Conservation (phyloP, 78 protist species). For the Thecamonas trahens region DNA sequence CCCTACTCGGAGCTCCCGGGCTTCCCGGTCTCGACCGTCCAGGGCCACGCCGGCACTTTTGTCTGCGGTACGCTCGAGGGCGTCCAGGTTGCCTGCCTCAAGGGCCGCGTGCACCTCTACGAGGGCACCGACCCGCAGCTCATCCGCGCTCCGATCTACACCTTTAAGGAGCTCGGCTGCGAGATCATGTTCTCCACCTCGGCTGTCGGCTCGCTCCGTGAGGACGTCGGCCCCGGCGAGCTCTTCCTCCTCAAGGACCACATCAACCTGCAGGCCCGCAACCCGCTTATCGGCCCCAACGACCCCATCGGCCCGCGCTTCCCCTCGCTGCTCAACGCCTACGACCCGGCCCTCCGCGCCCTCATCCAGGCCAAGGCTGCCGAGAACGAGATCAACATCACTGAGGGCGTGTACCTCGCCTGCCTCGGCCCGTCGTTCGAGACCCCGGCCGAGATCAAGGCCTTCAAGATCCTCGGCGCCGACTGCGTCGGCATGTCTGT, state of each 20-base stretch:
- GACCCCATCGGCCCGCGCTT: slow-evolving; percentile 14
- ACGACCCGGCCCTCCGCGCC: background rate
- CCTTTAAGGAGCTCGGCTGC: slow-evolving; percentile 10
- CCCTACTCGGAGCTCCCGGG: slow-evolving; percentile 22
- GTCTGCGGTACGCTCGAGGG: slow-evolving; percentile 25
- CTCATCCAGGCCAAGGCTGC: background rate
- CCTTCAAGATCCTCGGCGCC: slow-evolving; percentile 9
- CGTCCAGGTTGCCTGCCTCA: background rate
- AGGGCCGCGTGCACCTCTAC: slow-evolving; percentile 43
- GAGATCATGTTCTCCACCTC: slow-evolving; percentile 16
- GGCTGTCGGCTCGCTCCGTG: slow-evolving; percentile 29
- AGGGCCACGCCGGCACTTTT: slow-evolving; percentile 22
- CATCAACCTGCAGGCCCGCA: slow-evolving; percentile 18
- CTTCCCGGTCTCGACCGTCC: slow-evolving; percentile 26
- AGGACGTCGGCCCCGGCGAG: slow-evolving; percentile 9
- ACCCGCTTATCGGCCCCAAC: slow-evolving; percentile 29
- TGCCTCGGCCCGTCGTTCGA: slow-evolving; percentile 28
- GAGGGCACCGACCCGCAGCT: slow-evolving; percentile 25
- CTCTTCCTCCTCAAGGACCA: slow-evolving; percentile 31
- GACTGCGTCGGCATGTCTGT: slow-evolving; percentile 48
- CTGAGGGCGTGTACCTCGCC: slow-evolving; percentile 22
- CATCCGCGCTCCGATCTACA: slow-evolving; percentile 6
- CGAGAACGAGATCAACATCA: background rate
- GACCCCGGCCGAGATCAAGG: slow-evolving; percentile 30
- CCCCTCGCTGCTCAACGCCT: background rate